Evolutionary conservation across 495 filamentous ascomycete genomes (phyloP), one percentile per base, ranked within the genome.

Genomic region (Aspergillus taichungensis): DNA sequence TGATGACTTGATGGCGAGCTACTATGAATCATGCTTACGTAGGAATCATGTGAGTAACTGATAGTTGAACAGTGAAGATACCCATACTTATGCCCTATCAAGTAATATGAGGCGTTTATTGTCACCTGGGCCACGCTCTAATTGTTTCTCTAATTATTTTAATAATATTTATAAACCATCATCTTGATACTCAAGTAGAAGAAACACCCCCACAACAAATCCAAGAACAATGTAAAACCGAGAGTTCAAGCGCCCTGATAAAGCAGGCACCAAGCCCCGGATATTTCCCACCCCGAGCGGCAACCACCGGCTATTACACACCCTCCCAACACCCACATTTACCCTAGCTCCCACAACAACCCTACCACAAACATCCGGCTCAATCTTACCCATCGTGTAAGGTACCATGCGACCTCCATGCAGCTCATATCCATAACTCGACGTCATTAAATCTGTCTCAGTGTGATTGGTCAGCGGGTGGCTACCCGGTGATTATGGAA

Each of bases 401-500:
- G 18, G 18, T 24, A 24, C 18, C 18, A 24, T 24, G 18, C 18
- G 18, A 24, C 18, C 18, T 24, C 18, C 18, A 24, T 24, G 18
- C 18, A 24, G 18, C 18, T 24, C 18, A 24, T 4, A 24, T 4
- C 18, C 18, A 4, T 24, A 24, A 2, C 18, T 4, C 18, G 5
- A 34, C 33, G 10, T 10, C 10, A 34, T 34, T 10, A 34, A 10
- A 34, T 3, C 5, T 1, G 1, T 5, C 5, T 5, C 1, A 2
- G 46, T 46, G 46, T 49, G 43, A 60, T 64, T 53, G 55, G 59
- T 51, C 40, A 46, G 45, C 30, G 13, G 45, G 34, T 18, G 33
- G 6, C 18, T 28, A 4, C 29, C 30, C 45, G 35, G 42, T 45
- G 40, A 65, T 29, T 32, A 71, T 71, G 67, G 63, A 71, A 49